These are phyloP conservation scores for Symbiodinium pilosum DNA, from an alignment of 73 alveolate species.

Conservation along the genomic window DNA sequence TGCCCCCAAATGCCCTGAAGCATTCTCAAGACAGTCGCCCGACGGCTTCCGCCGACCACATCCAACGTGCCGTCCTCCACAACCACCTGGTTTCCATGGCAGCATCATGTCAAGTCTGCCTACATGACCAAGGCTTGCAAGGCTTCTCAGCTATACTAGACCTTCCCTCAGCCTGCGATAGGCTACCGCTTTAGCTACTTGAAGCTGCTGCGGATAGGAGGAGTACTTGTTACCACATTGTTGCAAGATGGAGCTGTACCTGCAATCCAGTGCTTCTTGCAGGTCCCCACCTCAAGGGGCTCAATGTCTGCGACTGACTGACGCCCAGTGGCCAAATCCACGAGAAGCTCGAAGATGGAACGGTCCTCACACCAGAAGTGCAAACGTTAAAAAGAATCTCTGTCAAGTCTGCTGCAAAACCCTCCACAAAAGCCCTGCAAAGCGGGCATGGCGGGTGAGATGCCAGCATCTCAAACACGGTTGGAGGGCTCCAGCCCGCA, in stretches of 20 bases:
- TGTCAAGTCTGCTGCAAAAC: too few relatives aligned
- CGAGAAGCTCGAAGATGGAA: conserved; percentile 60
- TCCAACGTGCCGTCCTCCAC: neutral
- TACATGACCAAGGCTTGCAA: too few relatives aligned
- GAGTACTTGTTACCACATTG: neutral
- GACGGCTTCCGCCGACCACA: neutral
- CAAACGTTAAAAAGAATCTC: too few relatives aligned
- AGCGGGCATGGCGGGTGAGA: too few relatives aligned
- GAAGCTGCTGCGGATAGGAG: neutral
- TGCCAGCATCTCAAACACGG: too few relatives aligned
- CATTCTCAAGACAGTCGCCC: neutral
- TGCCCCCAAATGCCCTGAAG: neutral
- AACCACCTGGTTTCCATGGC: neutral
- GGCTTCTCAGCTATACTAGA: too few relatives aligned
- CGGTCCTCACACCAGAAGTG: neutral
- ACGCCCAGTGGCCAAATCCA: conserved; percentile 18
- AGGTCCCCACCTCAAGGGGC: neutral
- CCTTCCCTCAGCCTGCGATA: too few relatives aligned
- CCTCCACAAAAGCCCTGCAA: too few relatives aligned
- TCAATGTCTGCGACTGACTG: neutral
- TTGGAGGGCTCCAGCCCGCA: too few relatives aligned
- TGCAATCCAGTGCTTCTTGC: neutral
- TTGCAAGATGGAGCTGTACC: neutral
- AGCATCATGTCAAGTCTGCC: too few relatives aligned
- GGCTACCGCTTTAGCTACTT: too few relatives aligned